Conservation (phyloP, 2,329 filamentous ascomycete species). For the Macroventuria anomochaeta region DNA sequence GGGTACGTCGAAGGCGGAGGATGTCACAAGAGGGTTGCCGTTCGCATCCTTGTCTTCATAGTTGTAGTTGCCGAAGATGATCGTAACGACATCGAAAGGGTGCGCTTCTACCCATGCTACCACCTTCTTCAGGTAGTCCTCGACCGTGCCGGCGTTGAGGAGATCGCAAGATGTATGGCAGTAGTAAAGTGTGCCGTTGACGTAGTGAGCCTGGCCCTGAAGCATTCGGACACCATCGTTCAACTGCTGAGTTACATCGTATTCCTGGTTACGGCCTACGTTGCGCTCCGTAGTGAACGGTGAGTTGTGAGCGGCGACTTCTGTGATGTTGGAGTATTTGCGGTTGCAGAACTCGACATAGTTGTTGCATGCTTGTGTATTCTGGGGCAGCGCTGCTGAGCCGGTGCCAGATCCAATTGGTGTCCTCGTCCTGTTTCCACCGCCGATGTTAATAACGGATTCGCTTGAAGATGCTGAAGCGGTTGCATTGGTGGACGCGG, state of each 20-base stretch:
- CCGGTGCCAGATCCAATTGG: constrained; percentile 31
- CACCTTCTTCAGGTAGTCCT: constrained; percentile 74
- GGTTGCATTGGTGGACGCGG: constrained; percentile 31
- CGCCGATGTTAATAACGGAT: constrained; percentile 38
- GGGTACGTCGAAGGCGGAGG: constrained; percentile 69
- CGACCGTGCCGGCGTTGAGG: constrained; percentile 81
- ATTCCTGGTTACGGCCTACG: constrained; percentile 47
- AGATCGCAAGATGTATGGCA: constrained; percentile 89
- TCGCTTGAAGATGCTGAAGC: constrained; percentile 24
- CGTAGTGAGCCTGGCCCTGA: constrained; percentile 65
- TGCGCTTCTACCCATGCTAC: constrained; percentile 75
- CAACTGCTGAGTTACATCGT: constrained; percentile 46
- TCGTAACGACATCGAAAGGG: constrained; percentile 88
- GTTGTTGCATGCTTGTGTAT: constrained; percentile 53
- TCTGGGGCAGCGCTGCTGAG: constrained; percentile 40
- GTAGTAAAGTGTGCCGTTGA: constrained; percentile 71
- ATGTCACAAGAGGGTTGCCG: constrained; percentile 62
- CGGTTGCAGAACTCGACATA: constrained; percentile 50
- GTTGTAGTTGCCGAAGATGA: constrained; percentile 82
- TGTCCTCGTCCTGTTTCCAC: constrained; percentile 36
- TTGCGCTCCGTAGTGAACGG: constrained; percentile 45
- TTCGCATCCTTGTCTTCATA: constrained; percentile 35
- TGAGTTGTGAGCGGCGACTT: constrained; percentile 51
- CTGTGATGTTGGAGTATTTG: constrained; percentile 52
- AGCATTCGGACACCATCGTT: constrained; percentile 55